These are phyloP conservation scores for Coniella vitis DNA, from an alignment of 2,329 filamentous ascomycete species.

Conservation along the genomic window DNA sequence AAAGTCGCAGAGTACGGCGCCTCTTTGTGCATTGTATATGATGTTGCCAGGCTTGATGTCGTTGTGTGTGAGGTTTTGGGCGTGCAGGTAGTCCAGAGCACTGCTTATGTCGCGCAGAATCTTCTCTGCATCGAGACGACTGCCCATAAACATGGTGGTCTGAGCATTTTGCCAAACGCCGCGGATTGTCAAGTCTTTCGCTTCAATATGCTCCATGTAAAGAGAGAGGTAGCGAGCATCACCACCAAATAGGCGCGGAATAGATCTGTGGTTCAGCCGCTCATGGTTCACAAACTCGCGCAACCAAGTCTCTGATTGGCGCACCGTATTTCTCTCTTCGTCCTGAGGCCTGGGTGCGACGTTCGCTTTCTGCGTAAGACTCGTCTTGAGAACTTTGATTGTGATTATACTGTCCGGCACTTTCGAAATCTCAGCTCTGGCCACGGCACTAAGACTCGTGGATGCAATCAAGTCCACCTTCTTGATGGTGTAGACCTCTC, in stretches of 20 bases:
- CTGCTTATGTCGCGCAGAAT: slow-evolving; percentile 48
- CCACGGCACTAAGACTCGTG: slow-evolving; percentile 48
- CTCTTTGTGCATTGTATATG: slow-evolving; percentile 50
- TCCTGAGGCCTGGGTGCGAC: slow-evolving; percentile 39
- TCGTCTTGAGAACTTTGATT: slow-evolving; percentile 55
- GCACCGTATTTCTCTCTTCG: slow-evolving; percentile 48
- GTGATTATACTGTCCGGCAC: slow-evolving; percentile 49
- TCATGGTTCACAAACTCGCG: slow-evolving; percentile 52
- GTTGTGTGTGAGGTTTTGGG: slow-evolving; percentile 48
- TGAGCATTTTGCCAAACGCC: slow-evolving; percentile 38
- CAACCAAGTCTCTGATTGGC: slow-evolving; percentile 53
- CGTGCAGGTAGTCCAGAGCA: slow-evolving; percentile 51
- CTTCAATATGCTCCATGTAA: slow-evolving; percentile 57
- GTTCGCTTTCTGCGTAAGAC: slow-evolving; percentile 23
- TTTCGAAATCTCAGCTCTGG: slow-evolving; percentile 46
- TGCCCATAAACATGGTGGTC: slow-evolving; percentile 41
- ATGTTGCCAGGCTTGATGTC: slow-evolving; percentile 59
- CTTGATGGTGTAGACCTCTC: slow-evolving; percentile 48
- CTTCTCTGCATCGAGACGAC: slow-evolving; percentile 40
- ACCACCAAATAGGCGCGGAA: slow-evolving; percentile 51
- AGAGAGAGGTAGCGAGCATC: slow-evolving; percentile 53
- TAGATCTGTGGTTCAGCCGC: slow-evolving; percentile 48
- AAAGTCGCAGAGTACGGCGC: slow-evolving; percentile 55
- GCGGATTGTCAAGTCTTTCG: slow-evolving; percentile 43
- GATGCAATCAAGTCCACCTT: slow-evolving; percentile 51